Percentiles rank a stretch among this genome's conserved stretches.
Conservation (phyloP, 1,139 yeast species). For the Nakaseomyces kungkrabaensis region DNA sequence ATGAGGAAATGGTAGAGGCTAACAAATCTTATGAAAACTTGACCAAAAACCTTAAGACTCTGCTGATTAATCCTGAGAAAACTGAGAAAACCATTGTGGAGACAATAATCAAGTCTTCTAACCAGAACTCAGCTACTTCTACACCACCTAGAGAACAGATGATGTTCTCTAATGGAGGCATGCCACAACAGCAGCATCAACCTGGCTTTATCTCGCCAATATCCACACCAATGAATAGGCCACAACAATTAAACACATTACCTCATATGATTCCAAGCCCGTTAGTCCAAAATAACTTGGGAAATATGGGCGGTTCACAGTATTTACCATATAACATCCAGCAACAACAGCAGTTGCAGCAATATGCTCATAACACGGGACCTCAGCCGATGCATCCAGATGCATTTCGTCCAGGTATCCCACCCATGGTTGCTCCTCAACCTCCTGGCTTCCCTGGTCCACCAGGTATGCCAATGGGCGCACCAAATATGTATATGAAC, state of each 20-base stretch:
- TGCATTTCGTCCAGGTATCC: background rate
- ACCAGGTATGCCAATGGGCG: background rate
- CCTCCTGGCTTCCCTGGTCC: background rate
- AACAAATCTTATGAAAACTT: slow-evolving; percentile 9
- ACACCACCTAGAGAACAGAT: background rate
- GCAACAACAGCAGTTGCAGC: slow-evolving; percentile 4
- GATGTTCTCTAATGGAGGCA: background rate
- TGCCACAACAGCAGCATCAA: background rate
- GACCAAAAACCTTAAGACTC: slow-evolving; percentile 16
- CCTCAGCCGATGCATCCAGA: background rate
- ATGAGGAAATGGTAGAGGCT: slow-evolving; percentile 1
- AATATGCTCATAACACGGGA: background rate
- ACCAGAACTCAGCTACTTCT: background rate
- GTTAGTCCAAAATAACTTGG: background rate
- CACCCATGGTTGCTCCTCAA: background rate
- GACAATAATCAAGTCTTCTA: background rate
- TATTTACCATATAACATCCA: slow-evolving; percentile 7
- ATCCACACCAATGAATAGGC: slow-evolving; percentile 10
- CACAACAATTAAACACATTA: slow-evolving; percentile 9
- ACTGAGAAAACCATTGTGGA: slow-evolving; percentile 3
- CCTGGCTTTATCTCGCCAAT: slow-evolving; percentile 6
- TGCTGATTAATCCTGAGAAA: slow-evolving; percentile 10
- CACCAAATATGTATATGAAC: background rate
- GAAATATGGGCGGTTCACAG: slow-evolving; percentile 1
- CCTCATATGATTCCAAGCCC: background rate